Evolutionary conservation across 805 yeast genomes (phyloP).

Genomic region (Diddensiella caesifluorescens): DNA sequence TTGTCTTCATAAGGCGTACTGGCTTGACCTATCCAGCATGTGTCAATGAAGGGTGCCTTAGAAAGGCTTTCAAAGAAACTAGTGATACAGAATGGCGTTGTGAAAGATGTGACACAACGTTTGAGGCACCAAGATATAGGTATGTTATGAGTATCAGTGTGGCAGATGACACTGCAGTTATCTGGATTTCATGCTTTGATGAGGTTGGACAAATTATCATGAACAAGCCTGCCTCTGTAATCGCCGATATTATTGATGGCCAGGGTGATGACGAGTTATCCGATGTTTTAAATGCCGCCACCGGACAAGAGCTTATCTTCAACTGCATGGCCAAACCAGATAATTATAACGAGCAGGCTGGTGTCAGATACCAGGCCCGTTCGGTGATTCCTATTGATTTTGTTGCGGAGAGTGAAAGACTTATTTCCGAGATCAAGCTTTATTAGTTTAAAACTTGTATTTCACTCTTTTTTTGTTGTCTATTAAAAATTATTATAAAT

Average conservation of each 20-base stretch:
- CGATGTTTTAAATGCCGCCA: constrained; percentile 42
- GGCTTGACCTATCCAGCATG: constrained; percentile 90
- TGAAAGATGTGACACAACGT: constrained; percentile 77
- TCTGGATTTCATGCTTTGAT: constrained; percentile 85
- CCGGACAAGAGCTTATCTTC: constrained; percentile 67
- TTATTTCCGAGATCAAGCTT: constrained; percentile 20
- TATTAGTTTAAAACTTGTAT: constrained; percentile 6
- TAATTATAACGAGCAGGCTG: constrained; percentile 66
- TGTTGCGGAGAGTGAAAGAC: constrained; percentile 25
- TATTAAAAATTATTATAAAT: too few relatives aligned
- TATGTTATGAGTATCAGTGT: constrained; percentile 72
- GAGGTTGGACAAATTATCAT: constrained; percentile 69
- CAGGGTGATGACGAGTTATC: constrained; percentile 41
- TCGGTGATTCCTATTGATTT: constrained; percentile 36
- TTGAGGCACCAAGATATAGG: constrained; percentile 67
- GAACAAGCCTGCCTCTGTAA: constrained; percentile 62
- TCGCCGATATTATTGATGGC: constrained; percentile 35
- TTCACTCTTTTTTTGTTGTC: not conserved
- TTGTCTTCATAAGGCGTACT: constrained; percentile 60
- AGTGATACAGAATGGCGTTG: constrained; percentile 88
- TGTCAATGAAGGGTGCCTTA: constrained; percentile 65
- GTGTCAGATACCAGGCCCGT: constrained; percentile 64
- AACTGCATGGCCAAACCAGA: constrained; percentile 81
- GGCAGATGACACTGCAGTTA: constrained; percentile 74
- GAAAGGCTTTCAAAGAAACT: constrained; percentile 71